These are phyloP conservation scores for Brettanomyces bruxellensis DNA, from an alignment of 805 yeast genomes.

Conservation along the genomic window DNA sequence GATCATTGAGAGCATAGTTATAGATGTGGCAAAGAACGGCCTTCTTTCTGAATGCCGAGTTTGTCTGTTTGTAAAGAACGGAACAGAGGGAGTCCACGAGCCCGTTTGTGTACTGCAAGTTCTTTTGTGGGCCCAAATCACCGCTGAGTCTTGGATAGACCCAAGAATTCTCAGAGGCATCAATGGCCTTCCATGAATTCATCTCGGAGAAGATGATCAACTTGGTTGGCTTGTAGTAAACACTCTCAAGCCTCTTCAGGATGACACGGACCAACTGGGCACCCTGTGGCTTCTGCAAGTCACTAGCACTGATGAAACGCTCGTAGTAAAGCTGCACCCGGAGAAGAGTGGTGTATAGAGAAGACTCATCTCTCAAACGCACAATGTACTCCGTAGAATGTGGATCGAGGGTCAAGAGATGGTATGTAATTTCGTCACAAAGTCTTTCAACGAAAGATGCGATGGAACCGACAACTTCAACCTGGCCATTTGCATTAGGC, in stretches of 20 bases:
- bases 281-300: slow-evolving; percentile 34
- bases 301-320: slow-evolving; percentile 38
- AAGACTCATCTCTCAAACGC: slow-evolving; percentile 80
- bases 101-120: slow-evolving; percentile 34
- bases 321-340: slow-evolving; percentile 86
- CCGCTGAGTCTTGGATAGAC: slow-evolving; percentile 24
- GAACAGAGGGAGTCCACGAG: slow-evolving; percentile 60
- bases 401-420: slow-evolving; percentile 84
- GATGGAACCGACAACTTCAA: slow-evolving; percentile 74
- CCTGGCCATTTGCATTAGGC: slow-evolving; percentile 56
- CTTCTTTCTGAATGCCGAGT: slow-evolving; percentile 63
- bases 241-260: slow-evolving; percentile 79
- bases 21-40: slow-evolving; percentile 82
- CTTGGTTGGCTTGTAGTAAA: slow-evolving; percentile 82
- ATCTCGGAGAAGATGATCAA: slow-evolving; percentile 63
- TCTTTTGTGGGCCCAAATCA: slow-evolving; percentile 18
- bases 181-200: slow-evolving; percentile 60
- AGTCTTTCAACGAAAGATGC: slow-evolving; percentile 84
- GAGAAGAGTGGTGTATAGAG: slow-evolving; percentile 64
- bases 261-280: slow-evolving; percentile 67
- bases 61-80: slow-evolving; percentile 57
- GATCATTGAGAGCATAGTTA: slow-evolving; percentile 83
- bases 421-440: slow-evolving; percentile 87
- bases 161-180: slow-evolving; percentile 25
- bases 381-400: slow-evolving; percentile 91